Evolutionary conservation across 1,139 yeast species (phyloP).

Genomic region (Saccharomyces uvarum): DNA sequence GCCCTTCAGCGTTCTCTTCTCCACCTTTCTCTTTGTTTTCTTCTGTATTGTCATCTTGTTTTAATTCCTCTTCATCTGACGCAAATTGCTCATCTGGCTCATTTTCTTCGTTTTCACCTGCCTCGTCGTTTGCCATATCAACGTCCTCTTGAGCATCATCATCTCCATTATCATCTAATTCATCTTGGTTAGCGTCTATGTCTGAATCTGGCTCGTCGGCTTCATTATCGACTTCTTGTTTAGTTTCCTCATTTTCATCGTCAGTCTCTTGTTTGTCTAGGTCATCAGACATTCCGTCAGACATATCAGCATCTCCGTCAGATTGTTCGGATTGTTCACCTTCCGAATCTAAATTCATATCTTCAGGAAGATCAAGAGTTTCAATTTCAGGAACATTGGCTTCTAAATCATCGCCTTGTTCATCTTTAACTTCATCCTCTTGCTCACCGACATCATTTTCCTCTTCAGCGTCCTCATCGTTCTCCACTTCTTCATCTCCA

Average conservation of each 20-base stretch:
- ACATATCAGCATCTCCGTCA: slow-evolving; percentile 23
- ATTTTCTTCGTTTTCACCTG: slow-evolving; percentile 22
- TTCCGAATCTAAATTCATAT: slow-evolving; percentile 64
- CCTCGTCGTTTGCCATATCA: slow-evolving; percentile 25
- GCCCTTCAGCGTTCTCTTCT: slow-evolving; percentile 30
- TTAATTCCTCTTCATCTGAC: slow-evolving; percentile 20
- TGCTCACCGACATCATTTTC: slow-evolving; percentile 70
- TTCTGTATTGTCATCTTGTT: slow-evolving; percentile 8
- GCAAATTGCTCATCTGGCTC: slow-evolving; percentile 25
- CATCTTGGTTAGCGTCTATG: slow-evolving; percentile 27
- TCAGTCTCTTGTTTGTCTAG: slow-evolving; percentile 31
- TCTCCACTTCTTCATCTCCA: slow-evolving; percentile 35
- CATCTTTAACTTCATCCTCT: slow-evolving; percentile 68
- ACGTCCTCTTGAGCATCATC: slow-evolving; percentile 24
- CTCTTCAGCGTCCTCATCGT: slow-evolving; percentile 38
- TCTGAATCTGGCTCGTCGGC: slow-evolving; percentile 26
- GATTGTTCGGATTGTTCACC: slow-evolving; percentile 26
- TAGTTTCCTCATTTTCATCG: slow-evolving; percentile 28
- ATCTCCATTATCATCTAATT: slow-evolving; percentile 26
- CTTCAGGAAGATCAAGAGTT: slow-evolving; percentile 77
- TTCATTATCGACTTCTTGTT: slow-evolving; percentile 29
- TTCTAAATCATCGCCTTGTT: slow-evolving; percentile 64
- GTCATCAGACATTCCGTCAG: slow-evolving; percentile 31
- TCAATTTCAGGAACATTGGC: slow-evolving; percentile 73
- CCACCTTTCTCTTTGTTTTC: slow-evolving; percentile 21